phyloP scores from a whole-genome alignment of 352 stramenopile species.

The Globisporangium sylvaticum region DNA sequence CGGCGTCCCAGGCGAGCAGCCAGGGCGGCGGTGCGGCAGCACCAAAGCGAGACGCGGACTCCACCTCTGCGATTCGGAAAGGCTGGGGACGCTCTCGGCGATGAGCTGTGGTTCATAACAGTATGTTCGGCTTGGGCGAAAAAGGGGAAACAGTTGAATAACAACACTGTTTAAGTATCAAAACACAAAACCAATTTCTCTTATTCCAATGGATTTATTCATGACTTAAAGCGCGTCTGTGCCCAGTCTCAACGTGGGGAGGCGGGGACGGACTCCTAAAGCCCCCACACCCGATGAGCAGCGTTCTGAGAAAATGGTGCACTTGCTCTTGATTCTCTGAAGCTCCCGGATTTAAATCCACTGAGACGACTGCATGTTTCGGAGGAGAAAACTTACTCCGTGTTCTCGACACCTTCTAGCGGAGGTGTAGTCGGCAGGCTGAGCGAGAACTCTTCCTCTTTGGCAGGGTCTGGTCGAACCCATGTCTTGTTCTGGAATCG shows the following conservation, averaged over 20 bases:
- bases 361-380: no score
- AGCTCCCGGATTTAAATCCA: background rate
- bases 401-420: conserved; percentile 37
- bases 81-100: conserved; percentile 62
- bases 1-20: conserved; percentile 42
- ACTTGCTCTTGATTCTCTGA: background rate
- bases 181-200: background rate
- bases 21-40: conserved; percentile 1
- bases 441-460: conserved; percentile 71
- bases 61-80: conserved; percentile 41
- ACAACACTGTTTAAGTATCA: background rate
- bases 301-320: background rate
- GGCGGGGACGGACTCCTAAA: background rate
- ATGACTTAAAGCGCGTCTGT: background rate
- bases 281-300: background rate
- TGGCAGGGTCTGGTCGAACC: conserved; percentile 64
- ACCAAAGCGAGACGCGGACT: conserved; percentile 9
- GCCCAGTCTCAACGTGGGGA: background rate
- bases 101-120: conserved; percentile 17
- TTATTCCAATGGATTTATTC: conserved; percentile 12
- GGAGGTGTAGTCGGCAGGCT: conserved; percentile 76
- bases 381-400: conserved; percentile 7
- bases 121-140: background rate
- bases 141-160: background rate
- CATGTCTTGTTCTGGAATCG: conserved; percentile 89